These are phyloP conservation scores for Acanthamoeba divionensis DNA, from an alignment of 208 protist genomes.

Conservation along the genomic window DNA sequence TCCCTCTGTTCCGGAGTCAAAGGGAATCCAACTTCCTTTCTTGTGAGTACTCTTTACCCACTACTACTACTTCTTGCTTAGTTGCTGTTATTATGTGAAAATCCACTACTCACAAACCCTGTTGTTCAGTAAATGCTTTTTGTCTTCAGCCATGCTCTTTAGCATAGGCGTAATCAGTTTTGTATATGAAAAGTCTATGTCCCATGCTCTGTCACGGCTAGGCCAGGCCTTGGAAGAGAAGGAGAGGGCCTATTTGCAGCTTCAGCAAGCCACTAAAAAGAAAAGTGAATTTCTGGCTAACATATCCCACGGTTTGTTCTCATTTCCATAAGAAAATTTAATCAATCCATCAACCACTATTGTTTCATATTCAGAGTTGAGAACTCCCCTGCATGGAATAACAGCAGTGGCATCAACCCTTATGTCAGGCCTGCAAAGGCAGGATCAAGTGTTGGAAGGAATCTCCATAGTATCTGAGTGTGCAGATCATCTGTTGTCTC, in stretches of 20 bases:
- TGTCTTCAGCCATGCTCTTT: no score
- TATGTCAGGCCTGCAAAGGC: neutral
- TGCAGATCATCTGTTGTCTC: constrained; percentile 17
- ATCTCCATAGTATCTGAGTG: neutral
- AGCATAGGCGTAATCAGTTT: neutral
- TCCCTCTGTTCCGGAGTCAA: no score
- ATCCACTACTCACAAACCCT: no score
- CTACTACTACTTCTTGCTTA: no score
- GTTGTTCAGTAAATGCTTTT: no score
- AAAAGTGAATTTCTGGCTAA: constrained; percentile 27
- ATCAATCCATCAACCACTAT: neutral
- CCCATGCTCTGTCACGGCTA: neutral
- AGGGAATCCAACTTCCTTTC: no score
- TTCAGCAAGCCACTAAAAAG: neutral
- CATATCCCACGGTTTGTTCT: neutral
- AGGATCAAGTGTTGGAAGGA: neutral
- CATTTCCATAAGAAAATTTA: no score
- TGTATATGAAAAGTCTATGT: constrained; percentile 5
- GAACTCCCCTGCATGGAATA: constrained; percentile 41
- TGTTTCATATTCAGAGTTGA: neutral
- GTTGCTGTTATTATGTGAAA: no score
- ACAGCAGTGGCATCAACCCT: neutral
- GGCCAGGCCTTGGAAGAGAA: neutral
- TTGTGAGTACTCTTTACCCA: no score
- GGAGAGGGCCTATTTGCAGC: neutral